Conservation (phyloP, 1,284 basidiomycete genomes). For the Cryptococcus sp. region DNA sequence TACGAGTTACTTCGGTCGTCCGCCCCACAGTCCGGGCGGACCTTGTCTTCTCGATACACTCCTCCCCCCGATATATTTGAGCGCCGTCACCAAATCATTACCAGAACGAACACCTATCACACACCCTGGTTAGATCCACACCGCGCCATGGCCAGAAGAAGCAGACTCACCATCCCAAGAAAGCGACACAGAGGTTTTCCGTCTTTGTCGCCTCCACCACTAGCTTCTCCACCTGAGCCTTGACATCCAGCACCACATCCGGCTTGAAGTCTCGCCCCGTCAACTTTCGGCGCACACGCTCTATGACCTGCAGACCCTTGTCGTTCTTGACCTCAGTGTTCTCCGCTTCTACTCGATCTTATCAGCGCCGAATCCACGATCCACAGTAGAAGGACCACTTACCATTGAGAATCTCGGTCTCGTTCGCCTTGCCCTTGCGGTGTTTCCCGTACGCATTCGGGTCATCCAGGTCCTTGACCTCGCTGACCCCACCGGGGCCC, state of each 20-base stretch:
- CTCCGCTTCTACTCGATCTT: constrained; percentile 32
- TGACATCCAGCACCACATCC: constrained; percentile 65
- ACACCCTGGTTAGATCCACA: not conserved
- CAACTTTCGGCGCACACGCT: constrained; percentile 87
- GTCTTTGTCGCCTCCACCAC: constrained; percentile 86
- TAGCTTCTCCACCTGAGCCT: constrained; percentile 80
- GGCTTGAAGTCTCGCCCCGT: constrained; percentile 91
- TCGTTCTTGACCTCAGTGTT: constrained; percentile 82
- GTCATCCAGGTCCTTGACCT: constrained; percentile 30
- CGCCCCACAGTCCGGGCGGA: no score
- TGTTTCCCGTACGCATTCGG: constrained; percentile 32
- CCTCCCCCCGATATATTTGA: no score
- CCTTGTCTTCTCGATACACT: no score
- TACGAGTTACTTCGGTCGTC: no score
- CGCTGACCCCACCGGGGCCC: constrained; percentile 41
- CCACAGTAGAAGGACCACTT: constrained; percentile 18
- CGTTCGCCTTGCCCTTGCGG: constrained; percentile 47
- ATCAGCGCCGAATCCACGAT: not conserved
- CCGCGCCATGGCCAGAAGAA: not conserved
- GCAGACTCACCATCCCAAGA: constrained; percentile 76
- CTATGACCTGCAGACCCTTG: constrained; percentile 82
- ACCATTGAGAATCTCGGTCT: constrained; percentile 51
- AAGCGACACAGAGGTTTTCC: constrained; percentile 92
- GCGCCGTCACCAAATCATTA: constrained; percentile 13
- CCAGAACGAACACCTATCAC: constrained; percentile 41